These are phyloP conservation scores for Collybia nuda DNA, from an alignment of 768 basidiomycete genomes.

Conservation along the genomic window DNA sequence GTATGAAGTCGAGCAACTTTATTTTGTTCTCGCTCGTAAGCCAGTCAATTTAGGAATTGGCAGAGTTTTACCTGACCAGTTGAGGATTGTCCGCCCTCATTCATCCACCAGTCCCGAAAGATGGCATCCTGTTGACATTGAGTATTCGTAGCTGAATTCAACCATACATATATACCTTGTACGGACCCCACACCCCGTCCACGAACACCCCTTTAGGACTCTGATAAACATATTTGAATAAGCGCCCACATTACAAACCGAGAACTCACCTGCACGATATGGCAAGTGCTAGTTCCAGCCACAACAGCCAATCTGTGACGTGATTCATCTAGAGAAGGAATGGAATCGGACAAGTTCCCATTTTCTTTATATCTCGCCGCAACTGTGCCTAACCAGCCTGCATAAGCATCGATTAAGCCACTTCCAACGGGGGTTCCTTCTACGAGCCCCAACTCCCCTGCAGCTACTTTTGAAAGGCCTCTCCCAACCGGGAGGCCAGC, in stretches of 20 bases:
- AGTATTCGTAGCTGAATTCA: background rate
- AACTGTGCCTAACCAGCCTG: conserved; percentile 96
- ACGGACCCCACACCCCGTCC: conserved; percentile 91
- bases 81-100: conserved; percentile 97
- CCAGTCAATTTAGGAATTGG: background rate
- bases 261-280: conserved; percentile 75
- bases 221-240: conserved; percentile 16
- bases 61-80: conserved; percentile 76
- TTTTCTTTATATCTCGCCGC: conserved; percentile 70
- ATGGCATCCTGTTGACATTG: conserved; percentile 63
- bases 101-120: conserved; percentile 99
- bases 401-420: conserved; percentile 96
- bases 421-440: conserved; percentile 93
- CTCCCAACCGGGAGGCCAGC: conserved; percentile 85
- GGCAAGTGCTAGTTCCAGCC: conserved; percentile 96
- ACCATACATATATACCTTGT: conserved; percentile 51
- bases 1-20: conserved; percentile 90
- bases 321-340: conserved; percentile 74
- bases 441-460: conserved; percentile 79
- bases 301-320: conserved; percentile 84
- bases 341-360: conserved; percentile 44
- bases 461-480: conserved; percentile 78
- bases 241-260: background rate
- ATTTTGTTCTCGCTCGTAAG: background rate
- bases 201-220: conserved; percentile 85